A percentile compares a stretch with the other conserved stretches of the same genome.
These are phyloP conservation scores for Fistulifera solaris DNA, from an alignment of 108 stramenopile species.

Conservation along the genomic window DNA sequence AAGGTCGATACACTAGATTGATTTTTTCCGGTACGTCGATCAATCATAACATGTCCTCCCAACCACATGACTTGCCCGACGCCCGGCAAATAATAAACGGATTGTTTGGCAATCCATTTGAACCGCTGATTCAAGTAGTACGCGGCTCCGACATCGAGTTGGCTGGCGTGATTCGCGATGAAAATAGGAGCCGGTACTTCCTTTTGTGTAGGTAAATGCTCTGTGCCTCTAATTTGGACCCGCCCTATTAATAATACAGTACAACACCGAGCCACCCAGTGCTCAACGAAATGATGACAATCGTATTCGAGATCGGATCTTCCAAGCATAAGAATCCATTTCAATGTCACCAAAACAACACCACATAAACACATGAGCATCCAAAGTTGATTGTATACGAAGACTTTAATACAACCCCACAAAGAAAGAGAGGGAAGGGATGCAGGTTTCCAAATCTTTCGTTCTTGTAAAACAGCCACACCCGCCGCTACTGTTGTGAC, in stretches of 20 bases:
- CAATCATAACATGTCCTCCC: constrained; percentile 57
- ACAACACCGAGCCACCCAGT: constrained; percentile 19
- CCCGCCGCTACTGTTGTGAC: not conserved
- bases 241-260: constrained; percentile 28
- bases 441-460: constrained; percentile 56
- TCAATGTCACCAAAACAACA: constrained; percentile 28
- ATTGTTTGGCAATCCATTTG: constrained; percentile 73
- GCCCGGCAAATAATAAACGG: constrained; percentile 58
- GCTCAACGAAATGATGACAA: constrained; percentile 27
- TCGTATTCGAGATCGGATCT: constrained; percentile 15
- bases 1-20: constrained; percentile 20
- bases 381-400: constrained; percentile 61
- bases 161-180: constrained; percentile 73
- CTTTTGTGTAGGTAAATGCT: constrained; percentile 36
- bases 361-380: constrained; percentile 42
- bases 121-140: constrained; percentile 47
- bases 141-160: constrained; percentile 59
- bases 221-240: constrained; percentile 42
- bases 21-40: constrained; percentile 41
- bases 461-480: constrained; percentile 49
- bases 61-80: constrained; percentile 69
- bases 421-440: constrained; percentile 42
- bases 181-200: constrained; percentile 53
- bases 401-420: constrained; percentile 47
- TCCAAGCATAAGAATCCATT: constrained; percentile 23